Evolutionary conservation across 2,329 filamentous ascomycete species (phyloP).

Genomic region (Podosphaera leucotricha): DNA sequence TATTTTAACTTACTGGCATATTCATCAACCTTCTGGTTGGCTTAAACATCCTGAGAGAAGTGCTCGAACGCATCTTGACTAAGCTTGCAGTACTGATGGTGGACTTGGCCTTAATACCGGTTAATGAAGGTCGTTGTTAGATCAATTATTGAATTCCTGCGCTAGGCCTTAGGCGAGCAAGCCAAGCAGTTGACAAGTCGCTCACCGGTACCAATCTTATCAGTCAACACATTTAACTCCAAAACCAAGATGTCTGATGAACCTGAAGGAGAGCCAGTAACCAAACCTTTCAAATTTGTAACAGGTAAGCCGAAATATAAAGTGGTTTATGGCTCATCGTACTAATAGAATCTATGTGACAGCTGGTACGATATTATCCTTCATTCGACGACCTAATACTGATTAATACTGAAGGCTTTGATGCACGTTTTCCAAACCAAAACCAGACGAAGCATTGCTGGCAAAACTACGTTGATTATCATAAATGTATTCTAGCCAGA

Average conservation of each 20-base stretch:
- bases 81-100: not conserved
- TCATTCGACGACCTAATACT: conserved; percentile 4
- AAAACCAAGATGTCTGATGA: conserved; percentile 22
- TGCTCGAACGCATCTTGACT: conserved; percentile 23
- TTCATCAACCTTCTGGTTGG: conserved; percentile 44
- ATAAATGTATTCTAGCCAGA: conserved; percentile 98
- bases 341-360: conserved; percentile 18
- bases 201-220: no score
- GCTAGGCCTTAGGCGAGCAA: no score
- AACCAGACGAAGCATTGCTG: conserved; percentile 99
- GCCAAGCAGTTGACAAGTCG: no score
- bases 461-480: conserved; percentile 99
- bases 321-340: conserved; percentile 9
- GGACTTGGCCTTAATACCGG: no score
- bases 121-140: no score
- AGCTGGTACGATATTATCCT: conserved; percentile 23
- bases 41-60: conserved; percentile 41
- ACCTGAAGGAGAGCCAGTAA: conserved; percentile 45
- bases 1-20: conserved; percentile 38
- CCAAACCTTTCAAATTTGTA: conserved; percentile 99
- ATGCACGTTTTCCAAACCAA: conserved; percentile 95
- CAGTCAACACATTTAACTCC: conserved; percentile 4
- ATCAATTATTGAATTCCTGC: no score
- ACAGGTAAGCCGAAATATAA: conserved; percentile 45
- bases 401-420: conserved; percentile 47